Evolutionary conservation across 2,329 filamentous ascomycete species (phyloP).

Genomic region (Monosporascus sp.): DNA sequence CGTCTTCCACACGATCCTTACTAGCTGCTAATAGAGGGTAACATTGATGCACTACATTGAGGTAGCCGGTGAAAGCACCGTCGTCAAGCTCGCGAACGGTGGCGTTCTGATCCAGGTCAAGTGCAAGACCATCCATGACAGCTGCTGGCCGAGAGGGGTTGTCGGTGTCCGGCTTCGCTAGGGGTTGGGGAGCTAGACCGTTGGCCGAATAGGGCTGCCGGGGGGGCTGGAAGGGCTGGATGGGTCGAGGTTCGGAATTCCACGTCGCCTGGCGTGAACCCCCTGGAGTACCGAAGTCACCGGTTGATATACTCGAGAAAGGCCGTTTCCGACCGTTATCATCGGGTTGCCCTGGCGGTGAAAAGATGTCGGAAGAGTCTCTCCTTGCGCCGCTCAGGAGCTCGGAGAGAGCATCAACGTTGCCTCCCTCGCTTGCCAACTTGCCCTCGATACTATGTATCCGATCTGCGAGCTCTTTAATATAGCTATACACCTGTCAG

Average conservation of each 20-base stretch:
- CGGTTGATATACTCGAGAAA: conserved; percentile 32
- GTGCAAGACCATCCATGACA: conserved; percentile 21
- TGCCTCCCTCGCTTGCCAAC: conserved; percentile 49
- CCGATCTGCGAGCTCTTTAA: conserved; percentile 84
- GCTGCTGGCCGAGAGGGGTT: conserved; percentile 31
- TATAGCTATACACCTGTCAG: conserved; percentile 48
- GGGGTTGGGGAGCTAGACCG: conserved; percentile 42
- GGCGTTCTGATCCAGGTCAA: conserved; percentile 28
- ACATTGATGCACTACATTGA: conserved; percentile 58
- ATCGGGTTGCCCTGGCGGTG: conserved; percentile 39
- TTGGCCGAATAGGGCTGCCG: conserved; percentile 31
- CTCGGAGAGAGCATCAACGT: conserved; percentile 41
- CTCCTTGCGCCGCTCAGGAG: conserved; percentile 28
- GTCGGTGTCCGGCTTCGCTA: conserved; percentile 29
- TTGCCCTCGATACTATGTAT: conserved; percentile 79
- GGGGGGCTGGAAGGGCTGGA: conserved; percentile 34
- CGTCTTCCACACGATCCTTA: conserved; percentile 49
- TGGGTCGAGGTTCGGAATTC: conserved; percentile 42
- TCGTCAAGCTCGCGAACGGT: conserved; percentile 36
- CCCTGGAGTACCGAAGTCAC: conserved; percentile 31
- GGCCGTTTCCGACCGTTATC: conserved; percentile 31
- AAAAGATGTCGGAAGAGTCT: conserved; percentile 45
- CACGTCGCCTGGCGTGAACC: conserved; percentile 40
- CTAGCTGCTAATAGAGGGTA: conserved; percentile 61
- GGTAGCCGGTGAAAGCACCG: conserved; percentile 47